Percentiles rank a stretch among this genome's conserved stretches.
phyloP scores from a whole-genome alignment of 2,329 filamentous ascomycete genomes.

The Emmonsia crescens region DNA sequence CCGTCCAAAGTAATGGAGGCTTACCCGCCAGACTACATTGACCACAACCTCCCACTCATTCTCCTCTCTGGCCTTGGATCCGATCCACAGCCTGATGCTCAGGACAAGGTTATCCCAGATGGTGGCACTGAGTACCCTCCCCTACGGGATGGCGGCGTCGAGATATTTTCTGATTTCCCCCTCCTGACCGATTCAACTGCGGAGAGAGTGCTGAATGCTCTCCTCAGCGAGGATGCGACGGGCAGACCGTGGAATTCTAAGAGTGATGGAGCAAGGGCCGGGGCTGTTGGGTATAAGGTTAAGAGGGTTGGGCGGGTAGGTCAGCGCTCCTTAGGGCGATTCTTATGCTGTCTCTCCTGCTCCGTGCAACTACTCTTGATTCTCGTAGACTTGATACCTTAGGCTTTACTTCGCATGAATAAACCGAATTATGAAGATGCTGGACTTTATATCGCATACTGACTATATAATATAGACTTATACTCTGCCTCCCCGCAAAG shows the following conservation, averaged over 20 bases:
- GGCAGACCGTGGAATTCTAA: constrained; percentile 56
- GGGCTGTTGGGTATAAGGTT: constrained; percentile 52
- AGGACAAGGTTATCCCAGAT: constrained; percentile 6
- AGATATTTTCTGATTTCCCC: constrained; percentile 61
- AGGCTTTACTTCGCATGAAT: background rate
- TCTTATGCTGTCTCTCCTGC: background rate
- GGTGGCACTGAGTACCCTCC: constrained; percentile 35
- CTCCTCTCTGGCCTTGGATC: constrained; percentile 64
- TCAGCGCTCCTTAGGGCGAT: constrained; percentile 26
- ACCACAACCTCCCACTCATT: constrained; percentile 77
- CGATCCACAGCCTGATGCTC: constrained; percentile 22
- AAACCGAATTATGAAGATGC: background rate
- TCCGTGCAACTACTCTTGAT: background rate
- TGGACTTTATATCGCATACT: constrained; percentile 10
- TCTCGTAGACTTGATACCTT: background rate
- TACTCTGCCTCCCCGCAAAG: constrained; percentile 51
- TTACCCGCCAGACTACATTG: constrained; percentile 56
- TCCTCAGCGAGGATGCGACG: constrained; percentile 55
- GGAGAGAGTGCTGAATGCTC: constrained; percentile 52
- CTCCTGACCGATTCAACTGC: constrained; percentile 55
- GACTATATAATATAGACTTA: constrained; percentile 33
- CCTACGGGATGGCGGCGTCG: constrained; percentile 46
- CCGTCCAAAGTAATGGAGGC: constrained; percentile 33
- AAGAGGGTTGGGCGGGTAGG: constrained; percentile 71
- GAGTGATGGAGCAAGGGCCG: constrained; percentile 40